Evolutionary conservation across 306 rosid genomes (phyloP), one percentile per base, ranked within the genome.

Genomic region (Malus fusca): DNA sequence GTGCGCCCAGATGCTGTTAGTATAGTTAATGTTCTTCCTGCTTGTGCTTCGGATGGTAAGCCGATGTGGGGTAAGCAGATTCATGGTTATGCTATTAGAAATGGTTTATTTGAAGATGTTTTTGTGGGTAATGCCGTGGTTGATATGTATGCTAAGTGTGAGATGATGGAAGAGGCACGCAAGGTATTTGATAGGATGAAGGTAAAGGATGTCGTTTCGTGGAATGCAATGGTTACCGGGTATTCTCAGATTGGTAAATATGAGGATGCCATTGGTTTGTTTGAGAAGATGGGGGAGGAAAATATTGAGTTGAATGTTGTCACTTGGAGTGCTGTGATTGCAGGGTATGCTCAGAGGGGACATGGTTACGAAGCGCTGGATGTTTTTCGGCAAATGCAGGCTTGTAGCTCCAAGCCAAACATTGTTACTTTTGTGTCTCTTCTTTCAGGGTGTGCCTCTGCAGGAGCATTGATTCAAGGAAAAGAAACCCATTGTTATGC

Each of bases 211-310:
- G 92, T 93, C 77, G 93, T 93, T 83, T 87, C 96, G 48, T 93
- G 97, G 96, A 93, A 93, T 87, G 88, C 92, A 23, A 89, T 93
- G 89, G 96, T 93, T 13, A 89, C 96, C 2, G 97, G 93, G 44
- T 91, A 83, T 85, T 93, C 98, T 77, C 96, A 85, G 75, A 82
- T 80, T 58, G 97, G 93, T 18, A 81, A 84, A 71, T 89, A 79
- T 84, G 92, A 87, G 15, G 82, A 80, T 76, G 96, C 88, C 33
- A 75, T 88, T 64, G 76, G 87, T 76, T 52, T 93, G 69, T 87
- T 88, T 78, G 85, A 83, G 79, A 85, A 82, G 88, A 93, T 93
- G 98, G 68, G 70, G 74, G 82, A 78, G 69, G 92, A 83, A 72
- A 72, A 80, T 30, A 86, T 93, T 62, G 76, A 87, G 81, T 67